phyloP scores from a whole-genome alignment of 306 rosid species.

The Fragaria vesca region DNA sequence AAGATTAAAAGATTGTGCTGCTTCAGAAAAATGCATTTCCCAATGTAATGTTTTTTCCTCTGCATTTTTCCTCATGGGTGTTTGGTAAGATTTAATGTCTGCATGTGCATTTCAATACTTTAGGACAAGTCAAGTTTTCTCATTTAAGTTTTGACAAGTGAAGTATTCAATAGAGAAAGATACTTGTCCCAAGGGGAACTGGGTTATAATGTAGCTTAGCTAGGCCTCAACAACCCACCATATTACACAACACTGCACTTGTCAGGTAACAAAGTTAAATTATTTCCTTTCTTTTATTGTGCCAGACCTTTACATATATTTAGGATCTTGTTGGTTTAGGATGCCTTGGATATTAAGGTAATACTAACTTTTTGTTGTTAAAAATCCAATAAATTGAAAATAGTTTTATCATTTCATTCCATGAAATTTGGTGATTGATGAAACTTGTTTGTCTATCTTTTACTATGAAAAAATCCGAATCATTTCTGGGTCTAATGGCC shows the following conservation, averaged over 20 bases:
- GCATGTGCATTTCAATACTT: constrained; percentile 19
- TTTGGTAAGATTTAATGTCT: constrained; percentile 7
- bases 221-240: constrained; percentile 2
- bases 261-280: constrained; percentile 2
- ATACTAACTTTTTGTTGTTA: neutral
- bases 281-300: neutral
- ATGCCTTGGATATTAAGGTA: neutral
- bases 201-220: constrained; percentile 10
- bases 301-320: neutral
- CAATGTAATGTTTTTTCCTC: constrained; percentile 29
- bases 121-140: constrained; percentile 28
- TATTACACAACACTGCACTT: neutral
- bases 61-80: constrained; percentile 8
- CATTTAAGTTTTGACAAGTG: constrained; percentile 11
- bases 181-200: constrained; percentile 15
- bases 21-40: constrained; percentile 34
- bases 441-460: too few species aligned
- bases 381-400: too few species aligned
- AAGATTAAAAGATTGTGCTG: neutral
- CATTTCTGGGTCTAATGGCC: neutral
- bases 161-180: constrained; percentile 16
- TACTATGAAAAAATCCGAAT: too few species aligned
- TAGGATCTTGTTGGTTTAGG: neutral
- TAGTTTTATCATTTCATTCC: too few species aligned
- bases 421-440: too few species aligned